A percentile compares a stretch with the other conserved stretches of the same genome.
Conservation (phyloP, 2,329 filamentous ascomycete genomes). For the Neopestalotiopsis clavispora region DNA sequence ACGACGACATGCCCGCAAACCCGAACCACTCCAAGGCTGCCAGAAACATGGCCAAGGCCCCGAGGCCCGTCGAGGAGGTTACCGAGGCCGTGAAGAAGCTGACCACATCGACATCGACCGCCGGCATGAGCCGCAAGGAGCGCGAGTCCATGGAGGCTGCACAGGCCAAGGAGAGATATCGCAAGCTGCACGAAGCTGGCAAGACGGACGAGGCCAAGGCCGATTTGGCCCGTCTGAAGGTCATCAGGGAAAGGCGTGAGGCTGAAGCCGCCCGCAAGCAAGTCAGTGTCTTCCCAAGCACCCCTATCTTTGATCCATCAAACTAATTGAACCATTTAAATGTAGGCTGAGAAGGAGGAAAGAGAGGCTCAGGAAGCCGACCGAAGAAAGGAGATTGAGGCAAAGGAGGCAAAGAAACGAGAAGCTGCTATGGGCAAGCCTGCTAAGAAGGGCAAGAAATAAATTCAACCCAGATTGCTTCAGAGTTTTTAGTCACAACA, state of each 20-base stretch:
- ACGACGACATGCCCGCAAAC: slow-evolving; percentile 78
- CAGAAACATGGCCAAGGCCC: slow-evolving; percentile 60
- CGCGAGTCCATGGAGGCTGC: slow-evolving; percentile 82
- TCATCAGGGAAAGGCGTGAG: slow-evolving; percentile 86
- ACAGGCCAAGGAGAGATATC: slow-evolving; percentile 86
- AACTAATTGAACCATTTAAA: slow-evolving; percentile 29
- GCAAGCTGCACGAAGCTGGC: slow-evolving; percentile 89
- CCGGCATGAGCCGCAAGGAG: slow-evolving; percentile 54
- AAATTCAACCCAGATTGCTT: background rate
- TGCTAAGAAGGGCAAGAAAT: slow-evolving; percentile 51
- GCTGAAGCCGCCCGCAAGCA: slow-evolving; percentile 82
- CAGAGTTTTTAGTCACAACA: background rate
- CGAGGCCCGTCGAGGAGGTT: slow-evolving; percentile 50
- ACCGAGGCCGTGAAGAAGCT: slow-evolving; percentile 62
- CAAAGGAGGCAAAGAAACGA: slow-evolving; percentile 60
- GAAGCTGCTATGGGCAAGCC: slow-evolving; percentile 53
- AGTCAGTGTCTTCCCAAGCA: slow-evolving; percentile 55
- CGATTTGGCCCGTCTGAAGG: slow-evolving; percentile 80
- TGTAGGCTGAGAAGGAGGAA: slow-evolving; percentile 63
- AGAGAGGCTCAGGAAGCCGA: slow-evolving; percentile 55
- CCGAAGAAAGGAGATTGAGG: slow-evolving; percentile 56
- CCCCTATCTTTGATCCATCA: slow-evolving; percentile 22
- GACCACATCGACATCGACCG: slow-evolving; percentile 35
- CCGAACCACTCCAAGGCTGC: slow-evolving; percentile 87
- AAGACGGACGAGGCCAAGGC: slow-evolving; percentile 96